Percentiles rank a stretch among this genome's conserved stretches.
Evolutionary conservation across 2,329 filamentous ascomycete species (phyloP).

Genomic region (Trichoderma oligosporum): DNA sequence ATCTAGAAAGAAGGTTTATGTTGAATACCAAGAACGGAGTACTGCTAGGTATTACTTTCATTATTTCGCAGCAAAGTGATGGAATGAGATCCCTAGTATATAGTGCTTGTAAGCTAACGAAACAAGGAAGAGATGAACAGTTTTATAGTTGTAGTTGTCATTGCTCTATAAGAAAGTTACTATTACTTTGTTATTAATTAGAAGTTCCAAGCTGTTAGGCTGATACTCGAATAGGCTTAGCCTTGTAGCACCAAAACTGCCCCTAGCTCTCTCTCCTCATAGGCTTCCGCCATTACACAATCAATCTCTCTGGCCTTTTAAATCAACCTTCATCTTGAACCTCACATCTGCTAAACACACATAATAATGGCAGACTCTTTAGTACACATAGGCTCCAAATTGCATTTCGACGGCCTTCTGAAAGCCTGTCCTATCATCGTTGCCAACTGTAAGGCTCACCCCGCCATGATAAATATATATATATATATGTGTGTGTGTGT

Average conservation of each 20-base stretch:
- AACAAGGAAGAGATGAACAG: too few species aligned
- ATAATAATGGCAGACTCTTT: constrained; percentile 30
- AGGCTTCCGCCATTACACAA: constrained; percentile 15
- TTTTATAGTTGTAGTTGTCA: too few species aligned
- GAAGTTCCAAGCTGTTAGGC: too few species aligned
- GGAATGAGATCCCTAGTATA: too few species aligned
- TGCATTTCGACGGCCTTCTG: constrained; percentile 66
- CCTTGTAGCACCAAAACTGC: background rate
- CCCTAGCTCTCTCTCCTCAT: background rate
- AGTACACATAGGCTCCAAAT: constrained; percentile 42
- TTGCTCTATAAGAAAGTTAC: too few species aligned
- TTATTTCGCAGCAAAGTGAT: too few species aligned
- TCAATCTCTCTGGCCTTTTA: background rate
- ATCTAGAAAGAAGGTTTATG: too few species aligned
- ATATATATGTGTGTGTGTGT: too few species aligned
- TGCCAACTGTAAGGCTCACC: constrained; percentile 70
- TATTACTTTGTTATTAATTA: too few species aligned
- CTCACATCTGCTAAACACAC: background rate
- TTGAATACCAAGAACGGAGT: too few species aligned
- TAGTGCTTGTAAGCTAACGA: too few species aligned
- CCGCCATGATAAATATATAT: constrained; percentile 19
- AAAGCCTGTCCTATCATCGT: constrained; percentile 75
- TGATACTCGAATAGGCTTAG: constrained; percentile 13
- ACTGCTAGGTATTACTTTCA: too few species aligned
- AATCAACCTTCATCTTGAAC: background rate